phyloP scores from a whole-genome alignment of 1,284 basidiomycete genomes.

The Cutaneotrichosporon cavernicola region DNA sequence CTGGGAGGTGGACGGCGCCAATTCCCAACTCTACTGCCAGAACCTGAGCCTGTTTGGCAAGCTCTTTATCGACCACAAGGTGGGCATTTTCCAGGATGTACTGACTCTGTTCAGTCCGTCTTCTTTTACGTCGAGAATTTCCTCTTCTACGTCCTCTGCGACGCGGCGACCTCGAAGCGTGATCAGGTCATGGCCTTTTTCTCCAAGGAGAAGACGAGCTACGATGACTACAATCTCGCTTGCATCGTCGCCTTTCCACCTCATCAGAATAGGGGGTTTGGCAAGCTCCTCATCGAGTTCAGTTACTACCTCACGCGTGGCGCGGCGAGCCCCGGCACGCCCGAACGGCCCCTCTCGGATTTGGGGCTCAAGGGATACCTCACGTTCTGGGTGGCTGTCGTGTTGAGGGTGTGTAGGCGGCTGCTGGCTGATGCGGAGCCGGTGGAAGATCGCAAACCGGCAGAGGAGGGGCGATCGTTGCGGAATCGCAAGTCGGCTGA shows the following conservation, averaged over 20 bases:
- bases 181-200: conserved; percentile 92
- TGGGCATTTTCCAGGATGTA: conserved; percentile 23
- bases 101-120: conserved; percentile 67
- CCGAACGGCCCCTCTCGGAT: conserved; percentile 91
- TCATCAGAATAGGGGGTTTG: conserved; percentile 84
- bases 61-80: conserved; percentile 96
- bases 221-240: conserved; percentile 95
- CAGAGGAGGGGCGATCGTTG: conserved; percentile 24
- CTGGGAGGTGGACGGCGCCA: conserved; percentile 91
- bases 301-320: conserved; percentile 87
- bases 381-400: conserved; percentile 82
- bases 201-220: conserved; percentile 96
- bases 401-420: conserved; percentile 75
- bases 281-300: conserved; percentile 96
- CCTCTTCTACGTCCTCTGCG: conserved; percentile 89
- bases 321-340: conserved; percentile 71
- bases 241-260: conserved; percentile 96
- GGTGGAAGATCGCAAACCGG: neutral
- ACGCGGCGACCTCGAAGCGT: conserved; percentile 67
- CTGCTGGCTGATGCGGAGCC: conserved; percentile 37
- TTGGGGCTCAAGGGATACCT: conserved; percentile 88
- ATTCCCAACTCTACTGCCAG: conserved; percentile 88
- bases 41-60: conserved; percentile 95
- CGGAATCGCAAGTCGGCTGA: conserved; percentile 13
- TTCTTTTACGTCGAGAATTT: conserved; percentile 79